Conservation (phyloP, 2,329 filamentous ascomycete species). For the Curvularia sp. region DNA sequence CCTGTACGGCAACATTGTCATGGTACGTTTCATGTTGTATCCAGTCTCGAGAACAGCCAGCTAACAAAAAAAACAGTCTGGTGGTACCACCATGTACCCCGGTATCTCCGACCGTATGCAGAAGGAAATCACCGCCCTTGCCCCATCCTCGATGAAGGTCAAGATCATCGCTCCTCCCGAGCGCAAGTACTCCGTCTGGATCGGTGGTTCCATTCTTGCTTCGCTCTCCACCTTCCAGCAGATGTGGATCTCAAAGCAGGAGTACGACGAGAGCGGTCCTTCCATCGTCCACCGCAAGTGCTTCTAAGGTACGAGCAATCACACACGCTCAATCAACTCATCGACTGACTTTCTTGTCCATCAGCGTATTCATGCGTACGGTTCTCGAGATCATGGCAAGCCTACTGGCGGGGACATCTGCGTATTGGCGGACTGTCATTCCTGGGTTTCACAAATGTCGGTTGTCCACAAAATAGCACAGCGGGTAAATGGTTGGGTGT, state of each 20-base stretch:
- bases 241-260: slow-evolving; percentile 99
- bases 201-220: slow-evolving; percentile 99
- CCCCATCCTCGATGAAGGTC: slow-evolving; percentile 99
- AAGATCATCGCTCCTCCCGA: slow-evolving; percentile 99
- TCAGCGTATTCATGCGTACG: slow-evolving; percentile 46
- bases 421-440: slow-evolving; percentile 47
- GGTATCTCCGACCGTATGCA: slow-evolving; percentile 99
- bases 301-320: slow-evolving; percentile 80
- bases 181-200: slow-evolving; percentile 99
- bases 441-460: slow-evolving; percentile 44
- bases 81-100: slow-evolving; percentile 99
- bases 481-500: slow-evolving; percentile 48
- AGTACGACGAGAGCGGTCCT: slow-evolving; percentile 99
- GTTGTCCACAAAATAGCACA: slow-evolving; percentile 51
- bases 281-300: slow-evolving; percentile 99
- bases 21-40: slow-evolving; percentile 71
- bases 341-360: slow-evolving; percentile 30
- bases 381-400: slow-evolving; percentile 48
- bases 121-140: slow-evolving; percentile 99
- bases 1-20: slow-evolving; percentile 99
- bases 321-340: slow-evolving; percentile 10
- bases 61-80: slow-evolving; percentile 71
- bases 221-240: slow-evolving; percentile 99
- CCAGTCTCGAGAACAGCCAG: slow-evolving; percentile 11
- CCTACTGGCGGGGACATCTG: slow-evolving; percentile 48